Evolutionary conservation across 108 stramenopile species (phyloP).

Genomic region (Skeletonema potamos): DNA sequence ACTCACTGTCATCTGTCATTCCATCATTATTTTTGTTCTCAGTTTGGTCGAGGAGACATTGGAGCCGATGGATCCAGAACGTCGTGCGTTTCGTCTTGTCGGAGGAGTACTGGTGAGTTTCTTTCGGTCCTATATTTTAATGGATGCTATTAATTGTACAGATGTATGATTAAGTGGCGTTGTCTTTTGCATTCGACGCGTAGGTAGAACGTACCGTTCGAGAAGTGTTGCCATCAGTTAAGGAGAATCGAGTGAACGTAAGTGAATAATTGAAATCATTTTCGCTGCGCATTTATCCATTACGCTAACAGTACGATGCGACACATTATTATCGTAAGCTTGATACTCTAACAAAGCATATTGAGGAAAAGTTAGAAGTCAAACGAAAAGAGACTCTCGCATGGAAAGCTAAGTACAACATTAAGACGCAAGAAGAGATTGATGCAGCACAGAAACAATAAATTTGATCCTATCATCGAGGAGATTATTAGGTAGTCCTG

Average conservation of each 20-base stretch:
- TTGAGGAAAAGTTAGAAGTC: constrained; percentile 56
- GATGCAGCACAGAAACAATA: constrained; percentile 41
- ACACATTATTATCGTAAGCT: constrained; percentile 42
- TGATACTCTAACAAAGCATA: constrained; percentile 56
- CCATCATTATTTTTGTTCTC: neutral
- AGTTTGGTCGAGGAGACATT: constrained; percentile 91
- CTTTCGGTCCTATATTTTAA: neutral
- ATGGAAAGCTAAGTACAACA: constrained; percentile 76
- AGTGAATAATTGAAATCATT: constrained; percentile 39
- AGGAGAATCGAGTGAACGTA: constrained; percentile 75
- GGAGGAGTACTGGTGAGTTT: constrained; percentile 83
- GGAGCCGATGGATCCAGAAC: constrained; percentile 81
- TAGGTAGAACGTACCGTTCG: constrained; percentile 90
- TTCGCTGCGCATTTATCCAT: constrained; percentile 1
- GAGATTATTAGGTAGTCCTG: neutral
- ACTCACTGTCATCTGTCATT: neutral
- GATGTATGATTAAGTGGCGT: neutral
- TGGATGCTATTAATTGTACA: neutral
- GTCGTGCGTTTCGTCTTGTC: constrained; percentile 90
- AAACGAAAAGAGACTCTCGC: constrained; percentile 79
- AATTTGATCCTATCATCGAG: neutral
- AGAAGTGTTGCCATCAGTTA: constrained; percentile 93
- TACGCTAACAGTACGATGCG: neutral
- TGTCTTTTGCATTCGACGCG: neutral
- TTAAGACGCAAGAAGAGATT: constrained; percentile 55